These are phyloP conservation scores for Hyaloscypha hepaticicola DNA, from an alignment of 495 filamentous ascomycete genomes.

Conservation along the genomic window DNA sequence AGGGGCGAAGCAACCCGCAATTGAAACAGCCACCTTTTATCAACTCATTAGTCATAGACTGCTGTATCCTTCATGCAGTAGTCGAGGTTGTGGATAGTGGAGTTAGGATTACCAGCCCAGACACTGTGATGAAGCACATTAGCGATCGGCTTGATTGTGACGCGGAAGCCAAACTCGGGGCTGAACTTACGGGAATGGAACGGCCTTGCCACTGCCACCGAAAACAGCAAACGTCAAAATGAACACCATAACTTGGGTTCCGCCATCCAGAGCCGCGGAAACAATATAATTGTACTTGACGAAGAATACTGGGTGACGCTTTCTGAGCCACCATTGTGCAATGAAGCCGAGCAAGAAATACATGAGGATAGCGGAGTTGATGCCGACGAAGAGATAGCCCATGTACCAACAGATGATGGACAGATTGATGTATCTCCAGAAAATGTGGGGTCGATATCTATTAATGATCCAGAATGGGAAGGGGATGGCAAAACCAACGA, in stretches of 20 bases:
- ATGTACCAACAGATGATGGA: conserved; percentile 33
- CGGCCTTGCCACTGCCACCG: conserved; percentile 35
- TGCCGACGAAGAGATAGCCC: conserved; percentile 38
- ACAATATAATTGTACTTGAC: conserved; percentile 59
- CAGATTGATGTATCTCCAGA: conserved; percentile 21
- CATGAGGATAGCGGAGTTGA: conserved; percentile 39
- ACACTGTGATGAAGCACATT: not conserved
- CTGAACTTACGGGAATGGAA: conserved; percentile 21
- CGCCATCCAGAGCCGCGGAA: conserved; percentile 56
- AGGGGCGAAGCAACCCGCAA: no score
- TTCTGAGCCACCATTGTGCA: conserved; percentile 53
- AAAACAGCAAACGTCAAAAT: conserved; percentile 60
- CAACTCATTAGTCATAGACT: not conserved
- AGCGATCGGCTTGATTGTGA: not conserved
- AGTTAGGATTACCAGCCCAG: not conserved
- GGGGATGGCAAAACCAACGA: conserved; percentile 40
- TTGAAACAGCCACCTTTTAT: no score
- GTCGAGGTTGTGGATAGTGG: not conserved
- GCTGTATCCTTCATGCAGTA: not conserved
- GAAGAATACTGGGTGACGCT: conserved; percentile 49
- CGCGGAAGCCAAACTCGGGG: not conserved
- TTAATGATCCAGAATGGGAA: conserved; percentile 38
- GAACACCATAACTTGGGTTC: conserved; percentile 49
- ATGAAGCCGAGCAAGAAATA: conserved; percentile 41
- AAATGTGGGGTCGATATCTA: not conserved